Percentiles rank a stretch among this genome's conserved stretches.
phyloP scores from a whole-genome alignment of 2,329 filamentous ascomycete genomes.

The Fusarium lateritium region DNA sequence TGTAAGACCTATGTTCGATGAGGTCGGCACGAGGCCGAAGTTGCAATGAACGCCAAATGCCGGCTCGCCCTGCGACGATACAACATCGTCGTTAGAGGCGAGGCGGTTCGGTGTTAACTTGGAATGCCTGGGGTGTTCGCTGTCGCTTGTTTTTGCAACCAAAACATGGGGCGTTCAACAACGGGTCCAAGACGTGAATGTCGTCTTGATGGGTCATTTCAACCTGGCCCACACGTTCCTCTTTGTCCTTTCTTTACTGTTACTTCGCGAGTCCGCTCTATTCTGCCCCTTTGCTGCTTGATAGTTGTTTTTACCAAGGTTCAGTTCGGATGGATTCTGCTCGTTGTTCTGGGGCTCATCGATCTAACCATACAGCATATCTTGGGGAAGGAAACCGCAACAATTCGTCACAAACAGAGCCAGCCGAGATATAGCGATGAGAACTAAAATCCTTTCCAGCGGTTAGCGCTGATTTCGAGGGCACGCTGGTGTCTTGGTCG shows the following conservation, averaged over 20 bases:
- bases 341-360: neutral
- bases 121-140: constrained; percentile 78
- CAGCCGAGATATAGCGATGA: neutral
- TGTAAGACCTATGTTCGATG: constrained; percentile 66
- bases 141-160: constrained; percentile 89
- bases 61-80: constrained; percentile 70
- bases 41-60: constrained; percentile 45
- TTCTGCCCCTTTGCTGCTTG: constrained; percentile 18
- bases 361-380: constrained; percentile 32
- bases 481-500: neutral
- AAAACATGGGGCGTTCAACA: constrained; percentile 87
- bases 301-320: constrained; percentile 11
- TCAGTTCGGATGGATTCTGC: constrained; percentile 1
- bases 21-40: constrained; percentile 34
- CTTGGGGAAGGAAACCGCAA: constrained; percentile 3
- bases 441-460: neutral
- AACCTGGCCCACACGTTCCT: constrained; percentile 68
- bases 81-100: constrained; percentile 74
- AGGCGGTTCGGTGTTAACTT: constrained; percentile 65
- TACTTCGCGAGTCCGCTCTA: constrained; percentile 32
- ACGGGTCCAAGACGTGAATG: constrained; percentile 75
- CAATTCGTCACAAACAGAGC: neutral
- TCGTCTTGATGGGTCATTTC: constrained; percentile 73
- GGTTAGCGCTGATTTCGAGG: neutral
- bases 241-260: constrained; percentile 36